These are phyloP conservation scores for Cyamopsis tetragonoloba DNA, from an alignment of 306 rosid genomes.

Conservation along the genomic window DNA sequence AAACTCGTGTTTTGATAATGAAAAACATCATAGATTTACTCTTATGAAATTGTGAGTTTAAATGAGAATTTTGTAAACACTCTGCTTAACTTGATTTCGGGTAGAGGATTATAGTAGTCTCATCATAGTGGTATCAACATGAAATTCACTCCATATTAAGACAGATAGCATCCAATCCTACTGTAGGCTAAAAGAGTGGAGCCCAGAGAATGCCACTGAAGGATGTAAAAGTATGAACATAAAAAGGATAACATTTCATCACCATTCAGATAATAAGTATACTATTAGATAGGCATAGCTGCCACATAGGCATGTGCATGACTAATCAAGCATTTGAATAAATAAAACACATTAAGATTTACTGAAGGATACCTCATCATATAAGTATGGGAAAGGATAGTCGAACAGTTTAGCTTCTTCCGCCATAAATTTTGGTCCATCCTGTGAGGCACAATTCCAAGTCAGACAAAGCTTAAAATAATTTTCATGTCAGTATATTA, in stretches of 20 bases:
- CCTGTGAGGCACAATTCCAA: slow-evolving; percentile 64
- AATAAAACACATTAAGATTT: slow-evolving; percentile 1
- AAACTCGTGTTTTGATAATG: background rate
- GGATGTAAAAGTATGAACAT: background rate
- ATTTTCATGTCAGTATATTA: slow-evolving; percentile 30
- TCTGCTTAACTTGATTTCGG: background rate
- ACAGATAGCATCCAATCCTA: background rate
- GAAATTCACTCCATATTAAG: slow-evolving; percentile 5
- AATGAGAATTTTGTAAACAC: background rate
- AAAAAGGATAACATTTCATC: background rate
- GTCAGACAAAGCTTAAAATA: slow-evolving; percentile 37
- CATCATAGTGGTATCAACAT: background rate
- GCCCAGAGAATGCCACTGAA: background rate
- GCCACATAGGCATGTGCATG: slow-evolving; percentile 10
- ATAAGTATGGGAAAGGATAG: slow-evolving; percentile 88
- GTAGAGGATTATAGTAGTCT: background rate
- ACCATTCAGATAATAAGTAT: background rate
- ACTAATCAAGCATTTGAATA: background rate
- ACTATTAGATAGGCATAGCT: slow-evolving; percentile 14
- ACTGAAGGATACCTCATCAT: slow-evolving; percentile 61
- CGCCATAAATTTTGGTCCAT: slow-evolving; percentile 87
- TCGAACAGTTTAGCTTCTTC: slow-evolving; percentile 74
- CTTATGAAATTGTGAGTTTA: background rate
- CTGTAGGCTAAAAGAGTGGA: background rate
- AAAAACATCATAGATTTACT: background rate